Conservation (phyloP, 75 land plant genomes). For the Cupressus sempervirens region DNA sequence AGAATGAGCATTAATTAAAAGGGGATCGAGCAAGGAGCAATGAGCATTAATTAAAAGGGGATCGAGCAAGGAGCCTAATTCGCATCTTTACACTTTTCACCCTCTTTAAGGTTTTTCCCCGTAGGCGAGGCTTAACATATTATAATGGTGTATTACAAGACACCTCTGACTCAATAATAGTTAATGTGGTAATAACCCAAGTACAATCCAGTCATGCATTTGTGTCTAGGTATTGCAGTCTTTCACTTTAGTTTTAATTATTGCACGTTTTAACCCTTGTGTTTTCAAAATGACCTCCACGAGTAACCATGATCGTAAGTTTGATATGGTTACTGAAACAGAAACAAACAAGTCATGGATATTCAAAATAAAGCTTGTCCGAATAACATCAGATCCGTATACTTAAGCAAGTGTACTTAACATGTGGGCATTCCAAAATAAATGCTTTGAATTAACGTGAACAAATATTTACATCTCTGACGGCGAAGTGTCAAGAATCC, state of each 20-base stretch:
- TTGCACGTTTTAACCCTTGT: too few species aligned
- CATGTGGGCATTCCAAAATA: background rate
- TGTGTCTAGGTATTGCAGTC: too few species aligned
- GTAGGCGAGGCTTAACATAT: too few species aligned
- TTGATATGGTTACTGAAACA: background rate
- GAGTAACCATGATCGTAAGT: too few species aligned
- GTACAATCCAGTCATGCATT: too few species aligned
- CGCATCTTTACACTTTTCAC: background rate
- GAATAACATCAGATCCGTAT: background rate
- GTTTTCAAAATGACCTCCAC: too few species aligned
- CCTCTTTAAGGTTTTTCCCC: too few species aligned
- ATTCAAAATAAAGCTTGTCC: background rate
- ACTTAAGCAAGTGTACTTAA: background rate
- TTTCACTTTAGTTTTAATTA: too few species aligned
- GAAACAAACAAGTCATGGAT: background rate
- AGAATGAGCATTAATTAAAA: background rate
- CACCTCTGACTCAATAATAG: too few species aligned
- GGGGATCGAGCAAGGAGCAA: background rate
- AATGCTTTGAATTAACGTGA: background rate
- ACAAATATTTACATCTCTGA: background rate
- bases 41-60: background rate
- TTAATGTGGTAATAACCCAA: too few species aligned
- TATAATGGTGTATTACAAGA: too few species aligned
- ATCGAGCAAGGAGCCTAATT: too few species aligned
- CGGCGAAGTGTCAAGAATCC: background rate